phyloP scores from a whole-genome alignment of 306 rosid genomes.

The Cucurbita moschata region DNA sequence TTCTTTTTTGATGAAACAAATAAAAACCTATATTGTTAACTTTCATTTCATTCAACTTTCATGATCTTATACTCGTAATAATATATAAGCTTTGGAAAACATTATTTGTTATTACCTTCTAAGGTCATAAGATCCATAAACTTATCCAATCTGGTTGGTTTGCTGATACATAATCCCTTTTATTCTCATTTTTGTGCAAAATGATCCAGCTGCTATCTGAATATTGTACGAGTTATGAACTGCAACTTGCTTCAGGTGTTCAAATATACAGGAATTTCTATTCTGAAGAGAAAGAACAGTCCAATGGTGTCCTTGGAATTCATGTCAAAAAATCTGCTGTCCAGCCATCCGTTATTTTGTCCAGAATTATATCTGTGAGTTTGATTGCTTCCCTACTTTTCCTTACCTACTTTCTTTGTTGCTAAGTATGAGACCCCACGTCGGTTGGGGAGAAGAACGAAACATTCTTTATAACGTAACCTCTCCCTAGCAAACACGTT shows the following conservation, averaged over 20 bases:
- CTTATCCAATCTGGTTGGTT: neutral
- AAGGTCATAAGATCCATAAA: neutral
- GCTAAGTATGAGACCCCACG: neutral
- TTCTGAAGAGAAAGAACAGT: slow-evolving; percentile 11
- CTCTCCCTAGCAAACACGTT: no score
- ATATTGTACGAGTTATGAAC: neutral
- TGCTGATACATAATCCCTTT: neutral
- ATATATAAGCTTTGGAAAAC: neutral
- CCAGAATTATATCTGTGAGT: slow-evolving; percentile 12
- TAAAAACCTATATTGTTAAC: neutral
- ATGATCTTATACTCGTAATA: neutral
- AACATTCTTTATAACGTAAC: no score
- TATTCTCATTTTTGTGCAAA: neutral
- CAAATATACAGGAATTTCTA: slow-evolving; percentile 16
- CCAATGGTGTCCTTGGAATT: slow-evolving; percentile 19
- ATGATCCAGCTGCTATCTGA: neutral
- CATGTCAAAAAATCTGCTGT: neutral
- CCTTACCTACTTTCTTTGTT: neutral
- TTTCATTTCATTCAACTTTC: neutral
- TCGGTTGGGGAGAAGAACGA: no score
- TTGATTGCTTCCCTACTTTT: neutral
- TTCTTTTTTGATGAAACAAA: no score
- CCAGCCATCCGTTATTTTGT: slow-evolving; percentile 8
- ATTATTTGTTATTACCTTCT: neutral
- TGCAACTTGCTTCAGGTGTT: slow-evolving; percentile 7